Conservation (phyloP, 106 monocot species). For the Dendrobium huoshanense region DNA sequence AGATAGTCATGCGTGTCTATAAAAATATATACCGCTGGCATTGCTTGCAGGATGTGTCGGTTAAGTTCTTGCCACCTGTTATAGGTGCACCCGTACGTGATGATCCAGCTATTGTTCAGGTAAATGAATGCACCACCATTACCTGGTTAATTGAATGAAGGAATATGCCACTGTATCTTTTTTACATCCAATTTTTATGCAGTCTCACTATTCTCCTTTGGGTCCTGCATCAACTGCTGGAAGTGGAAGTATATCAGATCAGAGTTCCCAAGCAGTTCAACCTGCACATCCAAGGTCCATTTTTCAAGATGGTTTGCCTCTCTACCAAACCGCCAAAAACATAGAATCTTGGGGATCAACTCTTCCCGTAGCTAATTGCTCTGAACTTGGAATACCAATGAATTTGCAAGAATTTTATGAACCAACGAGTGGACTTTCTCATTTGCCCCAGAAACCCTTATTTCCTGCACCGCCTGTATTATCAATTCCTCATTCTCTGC, state of each 20-base stretch:
- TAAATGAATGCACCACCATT: constrained; percentile 6
- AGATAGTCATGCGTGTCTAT: background rate
- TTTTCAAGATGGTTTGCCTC: constrained; percentile 57
- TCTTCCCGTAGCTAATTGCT: constrained; percentile 37
- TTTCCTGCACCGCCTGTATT: constrained; percentile 55
- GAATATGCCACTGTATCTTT: background rate
- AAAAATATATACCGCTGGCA: background rate
- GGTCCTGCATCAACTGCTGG: constrained; percentile 36
- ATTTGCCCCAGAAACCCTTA: constrained; percentile 51
- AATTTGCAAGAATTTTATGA: constrained; percentile 81
- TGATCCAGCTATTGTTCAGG: constrained; percentile 96
- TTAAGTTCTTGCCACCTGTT: constrained; percentile 58
- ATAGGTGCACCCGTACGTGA: constrained; percentile 43
- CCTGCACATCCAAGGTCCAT: constrained; percentile 44
- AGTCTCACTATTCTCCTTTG: constrained; percentile 80
- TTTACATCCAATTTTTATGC: constrained; percentile 19
- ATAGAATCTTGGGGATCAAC: constrained; percentile 57
- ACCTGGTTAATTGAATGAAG: background rate
- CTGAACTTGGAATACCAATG: constrained; percentile 65
- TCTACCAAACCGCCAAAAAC: constrained; percentile 68
- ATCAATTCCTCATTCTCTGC: constrained; percentile 35
- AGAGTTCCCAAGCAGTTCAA: constrained; percentile 37
- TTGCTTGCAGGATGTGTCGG: constrained; percentile 61
- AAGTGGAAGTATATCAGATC: constrained; percentile 39
- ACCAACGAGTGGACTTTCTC: constrained; percentile 41